Evolutionary conservation across 306 rosid species (phyloP), one percentile per base, ranked within the genome.

Genomic region (Gastrolobium bilobum): DNA sequence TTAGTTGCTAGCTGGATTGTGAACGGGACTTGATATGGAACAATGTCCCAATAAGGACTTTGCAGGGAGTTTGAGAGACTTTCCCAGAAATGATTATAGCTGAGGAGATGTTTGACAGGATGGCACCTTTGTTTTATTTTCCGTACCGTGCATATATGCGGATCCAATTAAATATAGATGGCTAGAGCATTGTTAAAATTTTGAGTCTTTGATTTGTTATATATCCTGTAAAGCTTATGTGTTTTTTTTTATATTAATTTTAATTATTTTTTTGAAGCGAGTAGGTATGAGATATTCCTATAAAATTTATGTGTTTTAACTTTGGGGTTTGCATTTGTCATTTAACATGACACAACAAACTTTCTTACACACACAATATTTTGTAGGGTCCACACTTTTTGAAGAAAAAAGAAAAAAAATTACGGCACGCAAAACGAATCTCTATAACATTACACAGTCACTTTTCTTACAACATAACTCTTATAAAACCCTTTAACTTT

Each of bases 51-150:
- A 6, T 9, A 20, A 10, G 30, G 42, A 73, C 52, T 6, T 3
- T 51, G 38, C 73, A 62, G 15, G 57, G 6, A 29, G 57, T 52
- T 39, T 51, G 54, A 52, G 62, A 75, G 5, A 52, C 26, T 70
- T 50, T 53, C 63, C 65, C 11, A 62, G 5, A 33, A 76, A 52
- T 53, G 31, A 51, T 60, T 76, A 44, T 31, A 13, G 13, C 38
- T 40, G 33, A 77, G 4, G 39, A 70, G 75, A 43, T 76, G 52
- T 78, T 72, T 78, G 83, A 56, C 10, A 34, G 40, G 83, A 79
- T 70, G 53, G 44, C 33, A 39, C 15, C 34, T 66, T 78, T 47
- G 29, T 26, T 58, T 30, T 31, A 54, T 37, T 74, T 74, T 47
- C 26, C 26, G 26, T 20, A 34, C 4, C 2, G 26, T 65, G 63